phyloP scores from a whole-genome alignment of 2,329 filamentous ascomycete species.

The Scedosporium boydii region DNA sequence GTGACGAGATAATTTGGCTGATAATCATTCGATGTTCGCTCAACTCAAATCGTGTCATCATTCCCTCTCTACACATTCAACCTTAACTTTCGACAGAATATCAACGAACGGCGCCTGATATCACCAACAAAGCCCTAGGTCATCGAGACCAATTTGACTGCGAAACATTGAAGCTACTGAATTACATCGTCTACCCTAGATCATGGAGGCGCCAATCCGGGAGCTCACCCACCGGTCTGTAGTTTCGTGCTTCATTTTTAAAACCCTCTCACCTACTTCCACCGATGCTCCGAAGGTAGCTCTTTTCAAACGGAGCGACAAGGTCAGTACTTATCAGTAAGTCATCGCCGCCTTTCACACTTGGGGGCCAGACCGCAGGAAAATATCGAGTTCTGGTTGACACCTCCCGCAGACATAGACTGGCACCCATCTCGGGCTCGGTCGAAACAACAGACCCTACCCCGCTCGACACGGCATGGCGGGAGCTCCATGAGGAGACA shows the following conservation, averaged over 20 bases:
- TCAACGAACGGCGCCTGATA: too few species aligned
- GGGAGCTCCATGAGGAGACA: constrained; percentile 56
- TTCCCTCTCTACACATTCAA: too few species aligned
- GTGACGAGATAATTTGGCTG: too few species aligned
- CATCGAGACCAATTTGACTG: too few species aligned
- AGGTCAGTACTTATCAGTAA: constrained; percentile 51
- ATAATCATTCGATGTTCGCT: too few species aligned
- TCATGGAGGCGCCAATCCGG: not conserved
- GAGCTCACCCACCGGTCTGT: constrained; percentile 23
- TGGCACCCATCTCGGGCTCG: constrained; percentile 53
- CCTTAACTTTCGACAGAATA: too few species aligned
- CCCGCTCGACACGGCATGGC: constrained; percentile 48
- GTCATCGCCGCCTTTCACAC: constrained; percentile 11
- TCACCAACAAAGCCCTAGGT: too few species aligned
- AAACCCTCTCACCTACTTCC: constrained; percentile 24
- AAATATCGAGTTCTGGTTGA: not conserved
- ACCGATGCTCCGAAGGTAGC: constrained; percentile 39
- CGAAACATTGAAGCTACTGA: too few species aligned
- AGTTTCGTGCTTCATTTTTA: constrained; percentile 42
- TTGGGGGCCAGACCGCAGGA: not conserved
- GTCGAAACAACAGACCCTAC: constrained; percentile 43
- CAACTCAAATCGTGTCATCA: too few species aligned
- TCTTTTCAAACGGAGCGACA: constrained; percentile 50
- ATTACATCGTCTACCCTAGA: not conserved
- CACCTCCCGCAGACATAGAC: constrained; percentile 32